Evolutionary conservation across 148 eudicot genomes (phyloP), one percentile per base, ranked within the genome.

Genomic region (Oxyria digyna): DNA sequence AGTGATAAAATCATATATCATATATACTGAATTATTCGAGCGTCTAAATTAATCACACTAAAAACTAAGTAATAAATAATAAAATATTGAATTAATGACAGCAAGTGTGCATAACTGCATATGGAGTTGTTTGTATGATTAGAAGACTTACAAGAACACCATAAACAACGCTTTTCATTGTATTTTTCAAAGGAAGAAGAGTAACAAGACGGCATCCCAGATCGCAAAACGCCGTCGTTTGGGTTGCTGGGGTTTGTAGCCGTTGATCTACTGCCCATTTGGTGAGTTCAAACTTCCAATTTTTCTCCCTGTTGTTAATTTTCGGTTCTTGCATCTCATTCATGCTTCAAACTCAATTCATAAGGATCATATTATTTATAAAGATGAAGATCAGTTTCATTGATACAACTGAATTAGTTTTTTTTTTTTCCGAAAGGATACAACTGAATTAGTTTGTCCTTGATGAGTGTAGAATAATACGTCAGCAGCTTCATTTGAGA

Each of bases 151-250:
- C 65, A 29, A 59, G 38, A 15, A 15, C 9, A 31, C 4, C 38
- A 59, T 14, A 26, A 57, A 11, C n/a, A 59, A 59, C 35, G 14
- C 62, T 52, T 11, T 0, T 23, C 62, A 23, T 52, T 20, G 4
- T 0, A n/a, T 21, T 59, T 59, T 27, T 13, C 38, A 59, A 38
- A 14, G 32, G 13, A 9, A 20, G 21, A 7, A 29, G 29, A 50
- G 14, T 1, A 21, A 31, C 10, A 59, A 59, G 38, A 59, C 18
- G 65, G 62, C 38, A 15, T 20, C 35, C 64, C 37, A 59, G 65
- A 59, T 24, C 37, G n/a, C 65, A 13, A 59, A 59, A 59, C 38
- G 65, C 37, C 18, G 38, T 59, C 65, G 65, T 59, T 59, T 59
- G 27, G 20, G 65, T 33, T 9, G 4, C 62, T 26, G 62, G 33